These are phyloP conservation scores for Saccharomyces hybrid DNA, from an alignment of 1,139 yeast genomes.

Conservation along the genomic window DNA sequence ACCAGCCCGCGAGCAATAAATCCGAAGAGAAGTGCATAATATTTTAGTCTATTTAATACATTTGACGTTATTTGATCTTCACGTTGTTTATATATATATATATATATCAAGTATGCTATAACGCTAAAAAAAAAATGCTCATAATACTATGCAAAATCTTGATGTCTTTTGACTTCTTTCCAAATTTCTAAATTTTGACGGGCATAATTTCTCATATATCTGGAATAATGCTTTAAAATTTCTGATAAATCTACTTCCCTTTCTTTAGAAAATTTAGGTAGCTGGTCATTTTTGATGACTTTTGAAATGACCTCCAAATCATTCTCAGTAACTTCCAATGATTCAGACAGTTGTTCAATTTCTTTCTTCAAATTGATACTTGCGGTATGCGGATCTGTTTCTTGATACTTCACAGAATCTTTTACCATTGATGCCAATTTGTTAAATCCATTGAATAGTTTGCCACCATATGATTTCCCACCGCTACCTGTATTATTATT, in stretches of 20 bases:
- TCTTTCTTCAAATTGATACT: conserved; percentile 27
- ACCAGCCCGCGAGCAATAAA: background rate
- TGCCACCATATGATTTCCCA: conserved; percentile 19
- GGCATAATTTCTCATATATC: conserved; percentile 29
- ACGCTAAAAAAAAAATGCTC: background rate
- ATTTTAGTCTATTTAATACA: background rate
- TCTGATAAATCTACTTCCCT: conserved; percentile 26
- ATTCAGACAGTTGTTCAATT: conserved; percentile 28
- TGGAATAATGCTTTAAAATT: conserved; percentile 24
- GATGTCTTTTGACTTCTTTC: conserved; percentile 31
- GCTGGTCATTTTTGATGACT: conserved; percentile 26
- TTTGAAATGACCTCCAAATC: conserved; percentile 31
- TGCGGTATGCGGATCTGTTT: conserved; percentile 22
- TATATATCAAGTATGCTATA: background rate
- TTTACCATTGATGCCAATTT: conserved; percentile 33
- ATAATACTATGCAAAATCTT: conserved; percentile 4
- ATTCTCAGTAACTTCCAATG: conserved; percentile 27
- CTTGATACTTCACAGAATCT: conserved; percentile 31
- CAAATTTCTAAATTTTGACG: conserved; percentile 33
- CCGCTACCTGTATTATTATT: conserved; percentile 11
- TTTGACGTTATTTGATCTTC: background rate
- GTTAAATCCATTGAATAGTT: conserved; percentile 21
- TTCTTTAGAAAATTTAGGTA: conserved; percentile 23
- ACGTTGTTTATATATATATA: background rate
- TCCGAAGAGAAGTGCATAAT: background rate